Percentiles rank a stretch among this genome's conserved stretches.
phyloP scores from a whole-genome alignment of 1,284 basidiomycete species.

The Heterobasidion parviporum region DNA sequence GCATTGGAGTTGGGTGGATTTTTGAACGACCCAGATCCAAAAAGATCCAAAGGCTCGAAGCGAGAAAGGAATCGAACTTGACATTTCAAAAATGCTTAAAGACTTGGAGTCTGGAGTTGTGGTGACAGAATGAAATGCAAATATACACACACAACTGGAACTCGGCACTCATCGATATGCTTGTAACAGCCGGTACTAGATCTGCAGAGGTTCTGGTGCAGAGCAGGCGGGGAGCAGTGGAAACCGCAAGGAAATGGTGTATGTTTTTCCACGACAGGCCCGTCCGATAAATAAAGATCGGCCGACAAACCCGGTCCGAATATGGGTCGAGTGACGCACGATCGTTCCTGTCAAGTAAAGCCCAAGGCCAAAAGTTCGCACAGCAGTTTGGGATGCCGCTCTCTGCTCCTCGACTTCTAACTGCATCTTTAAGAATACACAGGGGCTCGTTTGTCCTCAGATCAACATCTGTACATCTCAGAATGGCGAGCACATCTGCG shows the following conservation, averaged over 20 bases:
- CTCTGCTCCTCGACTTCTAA: not conserved
- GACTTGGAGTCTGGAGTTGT: not conserved
- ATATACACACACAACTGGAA: not conserved
- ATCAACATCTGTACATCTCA: not conserved
- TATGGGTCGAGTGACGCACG: not conserved
- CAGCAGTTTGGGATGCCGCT: not conserved
- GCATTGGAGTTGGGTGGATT: constrained; percentile 81
- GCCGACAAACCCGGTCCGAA: too few species aligned
- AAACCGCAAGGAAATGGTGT: too few species aligned
- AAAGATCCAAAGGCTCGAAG: constrained; percentile 4
- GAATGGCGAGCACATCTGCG: constrained; percentile 2
- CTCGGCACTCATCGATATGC: not conserved
- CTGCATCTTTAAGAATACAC: not conserved
- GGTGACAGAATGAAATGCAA: too few species aligned
- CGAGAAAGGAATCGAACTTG: not conserved
- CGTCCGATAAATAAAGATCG: too few species aligned
- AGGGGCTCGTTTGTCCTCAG: not conserved
- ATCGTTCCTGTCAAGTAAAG: not conserved
- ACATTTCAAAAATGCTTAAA: not conserved
- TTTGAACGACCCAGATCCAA: constrained; percentile 32
- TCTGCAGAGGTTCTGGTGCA: too few species aligned
- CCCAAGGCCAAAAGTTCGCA: not conserved
- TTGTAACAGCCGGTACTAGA: not conserved
- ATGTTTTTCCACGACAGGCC: too few species aligned
- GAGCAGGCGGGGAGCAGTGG: too few species aligned